Evolutionary conservation across 2,329 filamentous ascomycete species (phyloP).

Genomic region (Zymoseptoria ardabiliae): DNA sequence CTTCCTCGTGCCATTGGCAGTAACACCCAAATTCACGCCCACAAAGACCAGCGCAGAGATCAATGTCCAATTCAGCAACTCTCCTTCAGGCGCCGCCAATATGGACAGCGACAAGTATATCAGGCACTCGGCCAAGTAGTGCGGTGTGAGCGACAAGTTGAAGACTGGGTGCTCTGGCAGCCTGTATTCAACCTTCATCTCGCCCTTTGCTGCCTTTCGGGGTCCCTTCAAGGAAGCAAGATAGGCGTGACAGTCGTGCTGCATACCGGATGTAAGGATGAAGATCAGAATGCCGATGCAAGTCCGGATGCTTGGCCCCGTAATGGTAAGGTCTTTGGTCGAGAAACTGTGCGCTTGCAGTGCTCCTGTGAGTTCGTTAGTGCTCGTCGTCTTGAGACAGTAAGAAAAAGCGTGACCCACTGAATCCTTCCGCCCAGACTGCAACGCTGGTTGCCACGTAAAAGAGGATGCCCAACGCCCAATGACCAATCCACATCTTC

Average conservation of each 20-base stretch:
- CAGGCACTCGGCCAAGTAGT: conserved; percentile 83
- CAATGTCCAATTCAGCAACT: conserved; percentile 64
- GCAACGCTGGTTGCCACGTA: conserved; percentile 68
- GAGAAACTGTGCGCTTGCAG: conserved; percentile 31
- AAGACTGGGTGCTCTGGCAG: conserved; percentile 71
- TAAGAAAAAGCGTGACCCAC: conserved; percentile 41
- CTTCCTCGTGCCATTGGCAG: conserved; percentile 65
- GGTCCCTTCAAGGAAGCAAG: conserved; percentile 33
- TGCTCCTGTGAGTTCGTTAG: conserved; percentile 18
- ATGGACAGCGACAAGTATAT: conserved; percentile 76
- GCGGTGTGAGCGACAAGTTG: conserved; percentile 66
- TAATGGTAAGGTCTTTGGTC: conserved; percentile 32
- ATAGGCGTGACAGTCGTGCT: conserved; percentile 54
- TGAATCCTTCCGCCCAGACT: conserved; percentile 75
- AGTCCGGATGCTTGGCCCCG: conserved; percentile 44
- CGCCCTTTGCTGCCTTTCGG: not conserved
- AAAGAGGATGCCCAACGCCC: conserved; percentile 68
- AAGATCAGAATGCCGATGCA: conserved; percentile 57
- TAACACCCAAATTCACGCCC: conserved; percentile 69
- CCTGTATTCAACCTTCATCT: conserved; percentile 58
- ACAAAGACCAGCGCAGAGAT: conserved; percentile 66
- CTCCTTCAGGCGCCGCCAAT: conserved; percentile 61
- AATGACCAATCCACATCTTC: conserved; percentile 80
- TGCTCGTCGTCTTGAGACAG: not conserved
- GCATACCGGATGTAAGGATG: conserved; percentile 60